A percentile compares a stretch with the other conserved stretches of the same genome.
These are phyloP conservation scores for Tolypocladium nubicola DNA, from an alignment of 2,329 filamentous ascomycete genomes.

Conservation along the genomic window DNA sequence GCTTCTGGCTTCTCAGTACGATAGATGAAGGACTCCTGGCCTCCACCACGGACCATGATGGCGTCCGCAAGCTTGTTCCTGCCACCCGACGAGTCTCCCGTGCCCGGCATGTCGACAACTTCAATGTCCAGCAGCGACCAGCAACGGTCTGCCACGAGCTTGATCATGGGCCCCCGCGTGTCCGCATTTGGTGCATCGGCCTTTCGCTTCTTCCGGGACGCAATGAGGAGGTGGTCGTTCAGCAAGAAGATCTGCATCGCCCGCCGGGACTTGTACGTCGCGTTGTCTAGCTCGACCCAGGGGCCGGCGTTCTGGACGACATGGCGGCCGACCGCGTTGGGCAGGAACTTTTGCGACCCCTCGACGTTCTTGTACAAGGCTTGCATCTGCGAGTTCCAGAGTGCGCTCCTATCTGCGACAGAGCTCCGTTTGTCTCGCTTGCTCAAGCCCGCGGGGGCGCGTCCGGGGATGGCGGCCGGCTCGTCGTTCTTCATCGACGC, in stretches of 20 bases:
- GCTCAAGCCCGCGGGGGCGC: conserved; percentile 44
- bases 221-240: conserved; percentile 88
- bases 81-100: conserved; percentile 40
- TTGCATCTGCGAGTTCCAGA: conserved; percentile 59
- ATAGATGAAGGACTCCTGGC: conserved; percentile 88
- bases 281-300: conserved; percentile 95
- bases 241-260: conserved; percentile 86
- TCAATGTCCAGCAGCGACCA: conserved; percentile 91
- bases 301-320: conserved; percentile 85
- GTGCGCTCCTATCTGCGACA: conserved; percentile 57
- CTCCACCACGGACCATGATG: conserved; percentile 78
- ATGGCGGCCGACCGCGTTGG: conserved; percentile 81
- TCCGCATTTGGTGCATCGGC: conserved; percentile 50
- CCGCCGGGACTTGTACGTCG: conserved; percentile 87
- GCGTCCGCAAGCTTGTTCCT: conserved; percentile 66
- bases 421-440: conserved; percentile 81
- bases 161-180: conserved; percentile 47
- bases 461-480: conserved; percentile 36
- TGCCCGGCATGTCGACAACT: conserved; percentile 74
- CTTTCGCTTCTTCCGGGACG: conserved; percentile 86
- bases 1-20: conserved; percentile 74
- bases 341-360: conserved; percentile 92
- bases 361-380: conserved; percentile 95
- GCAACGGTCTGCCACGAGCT: conserved; percentile 86
- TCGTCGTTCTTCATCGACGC: conserved; percentile 43